phyloP scores from a whole-genome alignment of 257 asterid genomes.

The Fraxinus cuspidata region DNA sequence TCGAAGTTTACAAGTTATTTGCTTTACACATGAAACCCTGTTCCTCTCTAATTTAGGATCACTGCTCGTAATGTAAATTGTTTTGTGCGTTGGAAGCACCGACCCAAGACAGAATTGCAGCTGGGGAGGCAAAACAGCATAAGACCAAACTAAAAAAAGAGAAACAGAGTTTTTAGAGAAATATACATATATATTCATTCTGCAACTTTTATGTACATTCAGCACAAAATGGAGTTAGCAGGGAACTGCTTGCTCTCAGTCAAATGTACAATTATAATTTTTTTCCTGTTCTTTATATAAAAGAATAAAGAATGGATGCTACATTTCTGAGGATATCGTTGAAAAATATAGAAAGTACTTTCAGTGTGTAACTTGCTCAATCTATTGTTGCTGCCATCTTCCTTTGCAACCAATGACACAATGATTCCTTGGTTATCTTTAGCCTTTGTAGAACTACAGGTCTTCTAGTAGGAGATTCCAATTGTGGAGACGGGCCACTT shows the following conservation, averaged over 20 bases:
- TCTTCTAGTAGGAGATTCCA: slow-evolving; percentile 63
- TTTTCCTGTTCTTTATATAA: slow-evolving; percentile 7
- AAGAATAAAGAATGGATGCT: slow-evolving; percentile 38
- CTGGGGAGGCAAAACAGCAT: neutral
- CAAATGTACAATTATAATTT: neutral
- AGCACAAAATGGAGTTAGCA: slow-evolving; percentile 4
- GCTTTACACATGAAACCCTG: neutral
- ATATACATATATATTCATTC: slow-evolving; percentile 9
- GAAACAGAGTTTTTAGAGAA: neutral
- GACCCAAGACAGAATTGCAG: neutral
- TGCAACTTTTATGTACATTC: slow-evolving; percentile 9
- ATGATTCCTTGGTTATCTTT: slow-evolving; percentile 60
- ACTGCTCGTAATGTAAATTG: neutral
- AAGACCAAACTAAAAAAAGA: neutral
- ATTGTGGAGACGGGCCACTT: slow-evolving; percentile 27
- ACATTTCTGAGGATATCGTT: slow-evolving; percentile 7
- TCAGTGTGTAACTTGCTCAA: slow-evolving; percentile 1
- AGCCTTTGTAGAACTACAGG: slow-evolving; percentile 66
- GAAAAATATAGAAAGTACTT: neutral
- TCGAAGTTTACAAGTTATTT: too few relatives aligned
- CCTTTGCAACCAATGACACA: slow-evolving; percentile 67
- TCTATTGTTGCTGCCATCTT: slow-evolving; percentile 28
- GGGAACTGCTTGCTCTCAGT: neutral
- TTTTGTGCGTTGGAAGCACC: neutral
- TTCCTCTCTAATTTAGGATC: neutral